phyloP scores from a whole-genome alignment of 495 filamentous ascomycete genomes.

The Hypoxylon lienhwacheense region DNA sequence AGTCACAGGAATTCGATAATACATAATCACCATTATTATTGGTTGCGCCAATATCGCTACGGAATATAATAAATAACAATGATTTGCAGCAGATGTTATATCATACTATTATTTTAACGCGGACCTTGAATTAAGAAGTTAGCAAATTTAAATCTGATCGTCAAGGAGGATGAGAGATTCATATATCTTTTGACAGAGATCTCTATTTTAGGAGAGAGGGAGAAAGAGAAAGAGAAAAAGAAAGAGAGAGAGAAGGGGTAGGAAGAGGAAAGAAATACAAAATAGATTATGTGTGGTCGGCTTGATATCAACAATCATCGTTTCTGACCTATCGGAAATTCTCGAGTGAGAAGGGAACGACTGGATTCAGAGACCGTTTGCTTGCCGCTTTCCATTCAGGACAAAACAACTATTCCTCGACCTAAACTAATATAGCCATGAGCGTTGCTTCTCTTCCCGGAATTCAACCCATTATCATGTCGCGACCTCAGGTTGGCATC shows the following conservation, averaged over 20 bases:
- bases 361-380: background rate
- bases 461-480: slow-evolving; percentile 55
- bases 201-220: slow-evolving; percentile 11
- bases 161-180: slow-evolving; percentile 12
- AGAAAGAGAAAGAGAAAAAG: slow-evolving; percentile 1
- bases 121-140: slow-evolving; percentile 3
- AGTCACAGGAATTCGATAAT: slow-evolving; percentile 14
- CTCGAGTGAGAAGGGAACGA: background rate
- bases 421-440: slow-evolving; percentile 36
- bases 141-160: background rate
- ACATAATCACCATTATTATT: slow-evolving; percentile 18
- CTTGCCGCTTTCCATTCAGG: background rate
- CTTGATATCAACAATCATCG: background rate
- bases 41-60: slow-evolving; percentile 18
- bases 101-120: slow-evolving; percentile 14
- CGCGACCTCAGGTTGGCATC: slow-evolving; percentile 81
- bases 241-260: background rate
- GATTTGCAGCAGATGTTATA: slow-evolving; percentile 24
- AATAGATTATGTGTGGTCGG: slow-evolving; percentile 1
- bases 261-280: no score
- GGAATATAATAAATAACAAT: slow-evolving; percentile 15
- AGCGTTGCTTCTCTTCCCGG: slow-evolving; percentile 36
- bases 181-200: slow-evolving; percentile 1
- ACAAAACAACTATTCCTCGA: no score
- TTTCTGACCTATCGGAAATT: slow-evolving; percentile 1